These are phyloP conservation scores for Pichia sp. DNA, from an alignment of 1,139 yeast genomes.

Conservation along the genomic window DNA sequence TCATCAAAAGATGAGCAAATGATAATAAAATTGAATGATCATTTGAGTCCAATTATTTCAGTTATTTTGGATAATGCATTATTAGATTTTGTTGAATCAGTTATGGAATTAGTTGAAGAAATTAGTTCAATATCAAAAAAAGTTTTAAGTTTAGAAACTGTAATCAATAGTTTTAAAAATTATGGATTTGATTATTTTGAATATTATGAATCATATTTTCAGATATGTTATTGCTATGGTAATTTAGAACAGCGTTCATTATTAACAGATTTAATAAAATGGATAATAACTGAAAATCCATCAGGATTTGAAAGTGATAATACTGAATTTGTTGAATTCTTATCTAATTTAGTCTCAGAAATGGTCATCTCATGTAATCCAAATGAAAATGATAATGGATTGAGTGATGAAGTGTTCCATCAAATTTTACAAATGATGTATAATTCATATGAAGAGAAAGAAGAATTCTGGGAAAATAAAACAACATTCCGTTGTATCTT, in stretches of 20 bases:
- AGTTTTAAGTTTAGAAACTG: slow-evolving; percentile 30
- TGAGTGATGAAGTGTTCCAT: slow-evolving; percentile 8
- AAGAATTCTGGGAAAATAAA: slow-evolving; percentile 14
- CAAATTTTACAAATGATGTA: slow-evolving; percentile 8
- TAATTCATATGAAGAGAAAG: slow-evolving; percentile 11
- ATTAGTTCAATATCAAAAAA: slow-evolving; percentile 38
- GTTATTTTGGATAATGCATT: slow-evolving; percentile 42
- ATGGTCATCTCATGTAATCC: slow-evolving; percentile 10
- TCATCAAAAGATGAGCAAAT: slow-evolving; percentile 36
- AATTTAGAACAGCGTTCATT: slow-evolving; percentile 14
- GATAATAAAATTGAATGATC: slow-evolving; percentile 32
- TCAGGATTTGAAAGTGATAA: slow-evolving; percentile 12
- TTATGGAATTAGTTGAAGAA: slow-evolving; percentile 46
- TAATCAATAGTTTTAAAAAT: slow-evolving; percentile 45
- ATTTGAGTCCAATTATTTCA: slow-evolving; percentile 38
- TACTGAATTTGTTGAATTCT: slow-evolving; percentile 15
- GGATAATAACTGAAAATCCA: slow-evolving; percentile 16
- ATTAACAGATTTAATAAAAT: slow-evolving; percentile 14
- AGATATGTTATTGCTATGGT: slow-evolving; percentile 43
- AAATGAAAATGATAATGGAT: slow-evolving; percentile 3
- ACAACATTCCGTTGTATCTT: slow-evolving; percentile 8
- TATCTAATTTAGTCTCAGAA: slow-evolving; percentile 9
- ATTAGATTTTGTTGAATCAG: slow-evolving; percentile 39
- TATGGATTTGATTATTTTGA: slow-evolving; percentile 51
- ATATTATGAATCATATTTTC: slow-evolving; percentile 45